Percentiles rank a stretch among this genome's conserved stretches.
These are phyloP conservation scores for Phytopythium delawarense DNA, from an alignment of 352 stramenopile species.

Conservation along the genomic window DNA sequence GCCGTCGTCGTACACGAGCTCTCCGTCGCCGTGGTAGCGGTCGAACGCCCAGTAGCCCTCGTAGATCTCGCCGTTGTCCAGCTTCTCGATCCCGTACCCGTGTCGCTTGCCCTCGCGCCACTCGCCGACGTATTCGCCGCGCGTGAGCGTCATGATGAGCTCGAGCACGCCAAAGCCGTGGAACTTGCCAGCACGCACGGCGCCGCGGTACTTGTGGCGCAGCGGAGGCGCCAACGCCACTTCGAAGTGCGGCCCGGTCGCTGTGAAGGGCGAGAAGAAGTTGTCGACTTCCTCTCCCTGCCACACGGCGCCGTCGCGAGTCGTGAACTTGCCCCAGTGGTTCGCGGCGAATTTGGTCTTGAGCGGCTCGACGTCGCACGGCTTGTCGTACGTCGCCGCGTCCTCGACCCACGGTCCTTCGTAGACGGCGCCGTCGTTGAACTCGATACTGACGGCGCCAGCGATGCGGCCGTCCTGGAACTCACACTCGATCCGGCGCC, in stretches of 20 bases:
- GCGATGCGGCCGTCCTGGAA: slow-evolving; percentile 68
- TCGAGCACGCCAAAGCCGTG: slow-evolving; percentile 71
- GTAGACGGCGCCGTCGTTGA: slow-evolving; percentile 74
- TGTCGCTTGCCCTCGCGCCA: slow-evolving; percentile 78
- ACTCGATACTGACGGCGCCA: slow-evolving; percentile 64
- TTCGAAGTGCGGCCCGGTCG: slow-evolving; percentile 48
- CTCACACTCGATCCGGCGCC: slow-evolving; percentile 63
- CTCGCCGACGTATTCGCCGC: slow-evolving; percentile 76
- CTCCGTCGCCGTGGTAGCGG: slow-evolving; percentile 59
- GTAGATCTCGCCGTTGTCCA: slow-evolving; percentile 69
- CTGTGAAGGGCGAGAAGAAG: slow-evolving; percentile 75
- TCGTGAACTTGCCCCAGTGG: slow-evolving; percentile 79
- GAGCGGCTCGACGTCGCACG: slow-evolving; percentile 32
- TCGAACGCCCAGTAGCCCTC: slow-evolving; percentile 75
- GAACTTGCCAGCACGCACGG: slow-evolving; percentile 52
- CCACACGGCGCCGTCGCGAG: slow-evolving; percentile 65
- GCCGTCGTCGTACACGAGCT: slow-evolving; percentile 61
- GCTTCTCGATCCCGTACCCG: slow-evolving; percentile 78
- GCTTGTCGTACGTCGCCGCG: slow-evolving; percentile 36
- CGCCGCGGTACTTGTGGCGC: slow-evolving; percentile 46
- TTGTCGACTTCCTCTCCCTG: slow-evolving; percentile 77
- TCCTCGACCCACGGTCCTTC: slow-evolving; percentile 81
- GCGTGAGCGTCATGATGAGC: slow-evolving; percentile 51
- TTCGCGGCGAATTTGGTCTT: slow-evolving; percentile 39
- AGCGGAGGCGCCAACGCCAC: slow-evolving; percentile 38